These are phyloP conservation scores for Eimeria falciformis DNA, from an alignment of 169 alveolate species.

Conservation along the genomic window DNA sequence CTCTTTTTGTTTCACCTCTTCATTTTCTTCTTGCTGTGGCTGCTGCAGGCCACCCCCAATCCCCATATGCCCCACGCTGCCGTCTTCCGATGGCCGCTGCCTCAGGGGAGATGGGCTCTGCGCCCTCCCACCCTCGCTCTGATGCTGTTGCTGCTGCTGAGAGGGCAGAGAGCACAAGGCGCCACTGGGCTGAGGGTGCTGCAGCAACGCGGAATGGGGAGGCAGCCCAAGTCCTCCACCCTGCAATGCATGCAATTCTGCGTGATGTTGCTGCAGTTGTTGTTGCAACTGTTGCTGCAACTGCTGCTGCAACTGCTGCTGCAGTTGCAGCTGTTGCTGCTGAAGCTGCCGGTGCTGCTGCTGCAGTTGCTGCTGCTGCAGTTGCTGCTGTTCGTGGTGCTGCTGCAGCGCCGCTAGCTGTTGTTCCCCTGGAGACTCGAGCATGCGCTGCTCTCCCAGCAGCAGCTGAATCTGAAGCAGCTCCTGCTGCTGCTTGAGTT, in stretches of 20 bases:
- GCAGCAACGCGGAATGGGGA: constrained; percentile 35
- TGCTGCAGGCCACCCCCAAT: not conserved
- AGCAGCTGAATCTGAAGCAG: constrained; percentile 68
- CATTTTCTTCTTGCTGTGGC: constrained; percentile 34
- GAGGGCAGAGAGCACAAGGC: not conserved
- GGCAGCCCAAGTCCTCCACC: constrained; percentile 40
- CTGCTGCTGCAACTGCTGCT: constrained; percentile 49
- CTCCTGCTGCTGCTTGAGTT: constrained; percentile 62
- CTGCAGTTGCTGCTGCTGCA: constrained; percentile 53
- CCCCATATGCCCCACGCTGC: constrained; percentile 37
- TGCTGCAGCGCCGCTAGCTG: constrained; percentile 57
- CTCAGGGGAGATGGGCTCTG: constrained; percentile 35
- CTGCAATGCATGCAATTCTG: constrained; percentile 56
- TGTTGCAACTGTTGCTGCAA: constrained; percentile 26
- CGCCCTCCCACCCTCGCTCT: constrained; percentile 6
- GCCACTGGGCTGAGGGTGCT: not conserved
- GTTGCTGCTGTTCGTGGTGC: constrained; percentile 48
- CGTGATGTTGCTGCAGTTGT: constrained; percentile 23
- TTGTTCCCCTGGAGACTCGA: constrained; percentile 46
- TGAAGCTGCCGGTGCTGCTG: constrained; percentile 60
- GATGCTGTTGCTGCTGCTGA: constrained; percentile 54
- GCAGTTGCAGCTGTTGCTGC: constrained; percentile 61
- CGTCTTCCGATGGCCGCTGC: constrained; percentile 22
- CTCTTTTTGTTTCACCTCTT: not conserved
- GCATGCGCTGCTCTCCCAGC: constrained; percentile 64